Percentiles rank a stretch among this genome's conserved stretches.
Conservation (phyloP, 352 stramenopile genomes). For the Phytopythium chamaehyphon region DNA sequence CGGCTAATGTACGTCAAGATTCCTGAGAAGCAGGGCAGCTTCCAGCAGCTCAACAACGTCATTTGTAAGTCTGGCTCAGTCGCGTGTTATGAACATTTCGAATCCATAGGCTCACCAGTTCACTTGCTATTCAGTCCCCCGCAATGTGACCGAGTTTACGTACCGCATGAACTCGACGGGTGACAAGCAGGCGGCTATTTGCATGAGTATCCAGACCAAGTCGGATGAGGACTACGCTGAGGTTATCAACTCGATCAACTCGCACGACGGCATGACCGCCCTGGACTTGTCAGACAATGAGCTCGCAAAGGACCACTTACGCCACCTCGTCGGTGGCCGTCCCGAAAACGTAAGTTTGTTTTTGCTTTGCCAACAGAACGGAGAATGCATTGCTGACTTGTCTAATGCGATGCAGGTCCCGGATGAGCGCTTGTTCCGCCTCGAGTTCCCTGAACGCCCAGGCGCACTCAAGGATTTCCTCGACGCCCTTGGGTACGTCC, state of each 20-base stretch:
- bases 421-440: slow-evolving; percentile 94
- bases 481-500: slow-evolving; percentile 58
- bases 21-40: slow-evolving; percentile 92
- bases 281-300: slow-evolving; percentile 95
- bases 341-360: slow-evolving; percentile 50
- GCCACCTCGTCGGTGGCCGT: slow-evolving; percentile 94
- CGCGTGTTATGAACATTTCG: too few relatives aligned
- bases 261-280: slow-evolving; percentile 81
- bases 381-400: too few relatives aligned
- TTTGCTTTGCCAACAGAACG: neutral
- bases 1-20: slow-evolving; percentile 95
- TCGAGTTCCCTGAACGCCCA: slow-evolving; percentile 95
- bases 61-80: slow-evolving; percentile 47
- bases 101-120: neutral
- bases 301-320: slow-evolving; percentile 93
- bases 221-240: slow-evolving; percentile 53
- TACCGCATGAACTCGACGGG: slow-evolving; percentile 90
- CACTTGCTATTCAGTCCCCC: slow-evolving; percentile 34
- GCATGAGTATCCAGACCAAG: slow-evolving; percentile 95
- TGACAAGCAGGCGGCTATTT: slow-evolving; percentile 87
- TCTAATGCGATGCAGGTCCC: slow-evolving; percentile 32
- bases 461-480: slow-evolving; percentile 93
- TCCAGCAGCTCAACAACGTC: slow-evolving; percentile 76
- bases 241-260: slow-evolving; percentile 69
- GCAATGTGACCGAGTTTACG: slow-evolving; percentile 96